A percentile compares a stretch with the other conserved stretches of the same genome.
Conservation (phyloP, 169 alveolate species). For the Toxoplasma gondii region DNA sequence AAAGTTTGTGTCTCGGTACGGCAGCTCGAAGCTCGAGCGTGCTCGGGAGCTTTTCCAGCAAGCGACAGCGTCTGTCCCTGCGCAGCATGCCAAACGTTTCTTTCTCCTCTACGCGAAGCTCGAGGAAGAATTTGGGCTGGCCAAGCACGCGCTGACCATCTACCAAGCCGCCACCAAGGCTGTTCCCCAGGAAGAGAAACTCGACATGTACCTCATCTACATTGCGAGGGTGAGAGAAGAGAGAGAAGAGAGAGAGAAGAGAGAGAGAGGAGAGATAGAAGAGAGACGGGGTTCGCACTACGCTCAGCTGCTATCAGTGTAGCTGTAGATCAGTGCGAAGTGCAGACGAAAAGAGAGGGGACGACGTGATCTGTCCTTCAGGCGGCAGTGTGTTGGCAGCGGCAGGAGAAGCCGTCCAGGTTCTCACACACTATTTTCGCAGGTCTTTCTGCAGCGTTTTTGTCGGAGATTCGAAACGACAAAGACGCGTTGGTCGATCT, state of each 20-base stretch:
- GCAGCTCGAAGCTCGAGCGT: constrained; percentile 90
- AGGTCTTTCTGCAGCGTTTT: too few species aligned
- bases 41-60: constrained; percentile 92
- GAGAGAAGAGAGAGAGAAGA: neutral
- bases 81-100: constrained; percentile 78
- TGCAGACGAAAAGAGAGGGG: too few species aligned
- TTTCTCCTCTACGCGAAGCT: constrained; percentile 85
- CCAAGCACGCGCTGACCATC: constrained; percentile 88
- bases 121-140: constrained; percentile 94
- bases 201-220: constrained; percentile 84
- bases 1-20: constrained; percentile 86
- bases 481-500: too few species aligned
- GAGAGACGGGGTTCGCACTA: neutral
- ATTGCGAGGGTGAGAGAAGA: constrained; percentile 79
- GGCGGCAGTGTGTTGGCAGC: too few species aligned
- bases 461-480: too few species aligned
- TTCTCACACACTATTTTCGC: too few species aligned
- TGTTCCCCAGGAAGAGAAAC: constrained; percentile 73
- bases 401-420: too few species aligned
- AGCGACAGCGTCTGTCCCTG: constrained; percentile 80
- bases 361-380: too few species aligned
- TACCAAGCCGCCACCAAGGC: constrained; percentile 83
- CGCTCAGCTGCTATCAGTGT: too few species aligned
- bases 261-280: neutral
- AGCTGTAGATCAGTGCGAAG: too few species aligned